phyloP scores from a whole-genome alignment of 2,329 filamentous ascomycete species.

The Diaporthe citri region DNA sequence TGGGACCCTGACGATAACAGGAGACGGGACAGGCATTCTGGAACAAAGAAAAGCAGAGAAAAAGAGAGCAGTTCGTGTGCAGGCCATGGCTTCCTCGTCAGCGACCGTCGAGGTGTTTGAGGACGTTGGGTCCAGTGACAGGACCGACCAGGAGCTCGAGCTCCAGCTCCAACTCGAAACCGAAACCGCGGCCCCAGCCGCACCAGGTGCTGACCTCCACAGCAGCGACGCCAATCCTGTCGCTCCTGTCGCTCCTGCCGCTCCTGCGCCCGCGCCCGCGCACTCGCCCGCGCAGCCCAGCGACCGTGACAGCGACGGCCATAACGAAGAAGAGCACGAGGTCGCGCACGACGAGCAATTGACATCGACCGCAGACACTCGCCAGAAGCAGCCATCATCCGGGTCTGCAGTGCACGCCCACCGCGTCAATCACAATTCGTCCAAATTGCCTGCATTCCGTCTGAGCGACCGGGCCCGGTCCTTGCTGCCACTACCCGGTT shows the following conservation, averaged over 20 bases:
- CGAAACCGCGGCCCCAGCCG: conserved; percentile 28
- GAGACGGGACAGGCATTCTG: conserved; percentile 27
- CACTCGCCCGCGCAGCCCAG: conserved; percentile 5
- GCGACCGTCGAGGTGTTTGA: conserved; percentile 29
- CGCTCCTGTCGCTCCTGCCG: conserved; percentile 11
- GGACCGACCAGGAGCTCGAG: conserved; percentile 22
- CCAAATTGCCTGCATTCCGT: conserved; percentile 68
- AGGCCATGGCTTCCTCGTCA: conserved; percentile 34
- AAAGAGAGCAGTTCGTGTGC: conserved; percentile 6
- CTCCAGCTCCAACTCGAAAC: conserved; percentile 31
- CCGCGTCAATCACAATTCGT: conserved; percentile 66
- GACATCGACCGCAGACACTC: neutral
- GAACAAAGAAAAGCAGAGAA: conserved; percentile 9
- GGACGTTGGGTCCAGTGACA: conserved; percentile 24
- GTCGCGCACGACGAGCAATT: neutral
- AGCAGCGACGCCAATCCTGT: conserved; percentile 17
- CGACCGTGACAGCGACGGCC: conserved; percentile 6
- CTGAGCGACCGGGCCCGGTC: conserved; percentile 56
- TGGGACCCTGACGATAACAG: conserved; percentile 30
- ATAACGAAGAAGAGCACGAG: conserved; percentile 19
- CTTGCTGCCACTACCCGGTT: conserved; percentile 41
- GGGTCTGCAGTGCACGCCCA: conserved; percentile 54
- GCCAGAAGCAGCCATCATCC: neutral
- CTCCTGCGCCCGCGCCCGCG: conserved; percentile 3
- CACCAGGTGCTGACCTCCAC: conserved; percentile 21